Evolutionary conservation across 257 asterid species (phyloP), one percentile per base, ranked within the genome.

Genomic region (Fraxinus cuspidata): DNA sequence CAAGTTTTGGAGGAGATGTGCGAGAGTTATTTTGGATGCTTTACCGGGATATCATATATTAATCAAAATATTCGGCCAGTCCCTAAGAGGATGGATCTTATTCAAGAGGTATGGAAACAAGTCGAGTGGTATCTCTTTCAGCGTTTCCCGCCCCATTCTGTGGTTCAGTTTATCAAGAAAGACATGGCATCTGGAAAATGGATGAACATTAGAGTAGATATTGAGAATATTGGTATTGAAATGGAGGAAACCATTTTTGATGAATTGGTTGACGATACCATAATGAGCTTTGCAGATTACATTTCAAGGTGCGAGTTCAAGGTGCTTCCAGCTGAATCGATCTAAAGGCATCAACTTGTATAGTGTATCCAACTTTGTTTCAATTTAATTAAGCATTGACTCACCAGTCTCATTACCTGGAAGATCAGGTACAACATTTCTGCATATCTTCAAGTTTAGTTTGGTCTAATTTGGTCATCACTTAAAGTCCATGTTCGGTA

Each of bases 31-130:
- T 93, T 92, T 15, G 96, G 92, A 44, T 84, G 84, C 86, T 84
- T 81, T 72, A 73, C 82, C 5, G 82, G 87, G 66, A 72, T 68
- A 70, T 84, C 92, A 70, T 53, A 25, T 19, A 80, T 64, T 75
- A 83, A 84, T 73, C 83, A 66, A 75, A 86, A 64, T 58, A 83
- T 79, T 56, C 86, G 75, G 38, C 87, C 86, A 9, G 84, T 83
- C 64, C 99, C 97, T 3, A 85, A 64, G 32, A 94, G 95, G 74
- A 89, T 90, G 97, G 90, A 92, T 86, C 96, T 96, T 68, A 93
- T 96, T 80, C 77, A 85, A 11, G 93, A 89, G 84, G 80, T 96
- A 77, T 96, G 99, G 99, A 72, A 69, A 79, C 88, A 80, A 56
- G 97, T 96, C 3, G 96, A 93, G 82, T 73, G 80, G 84, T 81